Evolutionary conservation across 345 rosid species (phyloP).

Genomic region (Populus alba): DNA sequence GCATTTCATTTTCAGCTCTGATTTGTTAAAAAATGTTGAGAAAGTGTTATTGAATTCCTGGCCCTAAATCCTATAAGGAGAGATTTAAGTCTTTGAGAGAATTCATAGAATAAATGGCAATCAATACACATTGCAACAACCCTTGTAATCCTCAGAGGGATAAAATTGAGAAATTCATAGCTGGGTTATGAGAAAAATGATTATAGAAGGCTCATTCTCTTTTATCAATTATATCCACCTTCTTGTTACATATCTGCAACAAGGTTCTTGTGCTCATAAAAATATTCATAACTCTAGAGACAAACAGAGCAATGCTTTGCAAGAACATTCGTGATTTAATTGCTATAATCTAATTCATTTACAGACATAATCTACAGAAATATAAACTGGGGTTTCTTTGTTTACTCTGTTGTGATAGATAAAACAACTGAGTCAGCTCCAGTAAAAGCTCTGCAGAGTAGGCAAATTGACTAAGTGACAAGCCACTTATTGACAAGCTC

Average conservation of each 20-base stretch:
- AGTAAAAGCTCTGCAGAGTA: not conserved
- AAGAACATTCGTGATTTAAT: too few species aligned
- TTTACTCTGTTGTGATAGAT: not conserved
- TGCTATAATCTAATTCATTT: too few species aligned
- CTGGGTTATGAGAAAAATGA: not conserved
- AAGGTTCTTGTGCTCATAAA: not conserved
- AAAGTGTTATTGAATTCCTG: not conserved
- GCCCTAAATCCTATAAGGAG: not conserved
- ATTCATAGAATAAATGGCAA: not conserved
- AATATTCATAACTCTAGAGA: not conserved
- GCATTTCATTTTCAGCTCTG: not conserved
- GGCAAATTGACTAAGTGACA: not conserved
- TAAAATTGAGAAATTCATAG: not conserved
- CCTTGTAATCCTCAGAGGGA: not conserved
- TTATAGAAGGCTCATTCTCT: not conserved
- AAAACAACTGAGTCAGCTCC: not conserved
- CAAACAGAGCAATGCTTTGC: not conserved
- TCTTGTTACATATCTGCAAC: not conserved
- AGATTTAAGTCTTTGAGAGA: not conserved
- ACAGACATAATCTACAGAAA: too few species aligned
- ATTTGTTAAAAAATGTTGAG: not conserved
- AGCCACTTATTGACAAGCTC: not conserved
- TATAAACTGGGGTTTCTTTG: not conserved
- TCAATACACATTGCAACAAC: not conserved
- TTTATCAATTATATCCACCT: not conserved